Base-by-base conservation (phyloP, 192 early-diverging fungal species). In the Backusella tarrabulga region DNA sequence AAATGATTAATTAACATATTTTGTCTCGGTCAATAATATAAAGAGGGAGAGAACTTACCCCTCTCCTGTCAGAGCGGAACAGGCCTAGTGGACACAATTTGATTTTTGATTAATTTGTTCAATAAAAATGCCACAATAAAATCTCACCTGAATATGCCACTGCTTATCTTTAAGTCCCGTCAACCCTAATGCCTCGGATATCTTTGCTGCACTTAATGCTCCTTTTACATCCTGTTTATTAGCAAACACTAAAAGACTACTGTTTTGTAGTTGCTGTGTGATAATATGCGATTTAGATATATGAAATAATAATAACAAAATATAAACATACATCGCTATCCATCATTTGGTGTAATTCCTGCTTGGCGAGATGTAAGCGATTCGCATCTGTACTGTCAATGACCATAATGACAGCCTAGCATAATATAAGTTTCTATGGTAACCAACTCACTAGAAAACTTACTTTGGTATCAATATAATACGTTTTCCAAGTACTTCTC, bases 151-250 rank as follows among this genome's bases (percentile, higher is more conserved):
- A 67, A 92, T 92, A 77, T 92, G 91, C 91, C 91, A 92, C 78
- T 91, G 89, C 41, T 89, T 74, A 79, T 92, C 91, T 63, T 91
- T 87, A 67, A 92, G 77, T 29, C 80, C 83, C 2, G 86, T 82
- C 38, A 92, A 75, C 4, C 81, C 85, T 75, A 92, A 76, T 19
- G 87, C 84, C 32, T 92, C 89, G 1, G 91, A 92, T 23, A 92
- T 89, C 76, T 90, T 80, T 21, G 87, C 86, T 56, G 91, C 91
- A 36, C 79, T 81, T 67, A 92, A 66, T 69, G 91, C 88, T 19
- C 87, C 90, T 44, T 88, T 90, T 23, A 89, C 84, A 73, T 92
- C 91, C 77, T 92, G 91, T 44, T 92, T 92, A 76, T 92, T 92
- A 15, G 91, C 91, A 80, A 90, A 92, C 3, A 92, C 86, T 19